Conservation (phyloP, 495 filamentous ascomycete genomes). For the Niebla homalea region DNA sequence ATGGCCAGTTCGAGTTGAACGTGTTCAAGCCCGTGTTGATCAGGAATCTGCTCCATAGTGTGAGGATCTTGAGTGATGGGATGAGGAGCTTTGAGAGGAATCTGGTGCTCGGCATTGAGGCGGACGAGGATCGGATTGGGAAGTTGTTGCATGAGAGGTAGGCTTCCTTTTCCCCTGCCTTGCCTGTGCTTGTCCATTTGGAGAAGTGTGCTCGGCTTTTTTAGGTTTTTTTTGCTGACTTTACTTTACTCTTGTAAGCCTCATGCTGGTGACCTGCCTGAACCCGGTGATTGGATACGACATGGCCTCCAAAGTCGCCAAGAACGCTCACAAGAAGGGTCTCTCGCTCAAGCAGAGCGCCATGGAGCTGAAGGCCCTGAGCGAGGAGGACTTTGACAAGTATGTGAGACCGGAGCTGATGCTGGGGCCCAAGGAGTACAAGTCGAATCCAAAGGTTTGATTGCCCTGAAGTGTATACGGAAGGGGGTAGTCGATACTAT, state of each 20-base stretch:
- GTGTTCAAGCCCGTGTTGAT: conserved; percentile 98
- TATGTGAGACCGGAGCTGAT: conserved; percentile 93
- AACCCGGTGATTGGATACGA: conserved; percentile 99
- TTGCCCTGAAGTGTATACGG: too few species aligned
- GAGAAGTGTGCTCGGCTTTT: not conserved
- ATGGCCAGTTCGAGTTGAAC: conserved; percentile 97
- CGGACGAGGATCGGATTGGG: conserved; percentile 82
- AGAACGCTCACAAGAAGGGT: conserved; percentile 99
- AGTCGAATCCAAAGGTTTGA: conserved; percentile 10
- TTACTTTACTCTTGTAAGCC: conserved; percentile 32
- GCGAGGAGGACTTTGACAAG: conserved; percentile 80
- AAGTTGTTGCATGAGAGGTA: conserved; percentile 78
- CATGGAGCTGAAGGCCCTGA: conserved; percentile 83
- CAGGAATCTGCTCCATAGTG: conserved; percentile 83
- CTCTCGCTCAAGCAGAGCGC: conserved; percentile 84
- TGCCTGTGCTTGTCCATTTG: conserved; percentile 11
- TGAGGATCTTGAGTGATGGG: conserved; percentile 72
- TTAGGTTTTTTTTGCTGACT: too few species aligned
- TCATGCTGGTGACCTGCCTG: conserved; percentile 97
- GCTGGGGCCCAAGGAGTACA: conserved; percentile 63
- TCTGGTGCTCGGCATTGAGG: conserved; percentile 75
- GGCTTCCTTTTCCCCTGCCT: conserved; percentile 12
- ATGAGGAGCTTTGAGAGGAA: conserved; percentile 93
- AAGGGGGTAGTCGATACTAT: too few species aligned
- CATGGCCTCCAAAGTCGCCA: conserved; percentile 94